Percentiles rank a stretch among this genome's conserved stretches.
Evolutionary conservation across 495 filamentous ascomycete species (phyloP).

Genomic region (Lichenothelia convexa): DNA sequence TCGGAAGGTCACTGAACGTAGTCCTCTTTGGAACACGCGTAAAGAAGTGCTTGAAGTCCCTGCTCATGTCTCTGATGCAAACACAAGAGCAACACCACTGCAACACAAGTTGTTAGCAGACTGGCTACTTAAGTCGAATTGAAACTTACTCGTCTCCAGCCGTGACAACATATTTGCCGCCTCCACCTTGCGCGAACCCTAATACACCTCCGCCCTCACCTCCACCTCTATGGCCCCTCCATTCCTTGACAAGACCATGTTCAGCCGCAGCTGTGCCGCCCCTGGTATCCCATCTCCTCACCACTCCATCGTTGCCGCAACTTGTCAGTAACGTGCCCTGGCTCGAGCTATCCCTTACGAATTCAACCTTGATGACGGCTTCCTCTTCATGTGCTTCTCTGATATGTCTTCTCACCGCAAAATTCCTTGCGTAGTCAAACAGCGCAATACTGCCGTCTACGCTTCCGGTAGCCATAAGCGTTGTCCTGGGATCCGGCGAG

Average conservation of each 20-base stretch:
- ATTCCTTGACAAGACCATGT: conserved; percentile 13
- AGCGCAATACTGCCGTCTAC: conserved; percentile 84
- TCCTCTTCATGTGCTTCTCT: conserved; percentile 63
- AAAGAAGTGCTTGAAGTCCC: no score
- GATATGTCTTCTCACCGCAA: conserved; percentile 65
- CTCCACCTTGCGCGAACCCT: conserved; percentile 16
- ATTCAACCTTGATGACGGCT: conserved; percentile 83
- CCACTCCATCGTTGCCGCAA: conserved; percentile 74
- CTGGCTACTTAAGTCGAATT: background rate
- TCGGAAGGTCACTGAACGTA: no score
- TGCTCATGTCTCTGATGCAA: no score
- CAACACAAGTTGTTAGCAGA: background rate
- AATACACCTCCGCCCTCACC: conserved; percentile 16
- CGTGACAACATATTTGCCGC: conserved; percentile 11
- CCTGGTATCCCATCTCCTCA: conserved; percentile 71
- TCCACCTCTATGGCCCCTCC: conserved; percentile 16
- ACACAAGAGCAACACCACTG: conserved; percentile 11
- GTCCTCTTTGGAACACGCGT: no score
- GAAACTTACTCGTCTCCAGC: conserved; percentile 14
- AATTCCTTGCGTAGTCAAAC: conserved; percentile 68
- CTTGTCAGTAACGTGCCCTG: conserved; percentile 50
- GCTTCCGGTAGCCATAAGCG: conserved; percentile 68
- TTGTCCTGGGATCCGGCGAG: conserved; percentile 50
- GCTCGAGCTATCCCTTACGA: conserved; percentile 34
- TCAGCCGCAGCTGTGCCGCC: conserved; percentile 49